A percentile compares a stretch with the other conserved stretches of the same genome.
Evolutionary conservation across 805 yeast genomes (phyloP).

Genomic region (Candida argentea): DNA sequence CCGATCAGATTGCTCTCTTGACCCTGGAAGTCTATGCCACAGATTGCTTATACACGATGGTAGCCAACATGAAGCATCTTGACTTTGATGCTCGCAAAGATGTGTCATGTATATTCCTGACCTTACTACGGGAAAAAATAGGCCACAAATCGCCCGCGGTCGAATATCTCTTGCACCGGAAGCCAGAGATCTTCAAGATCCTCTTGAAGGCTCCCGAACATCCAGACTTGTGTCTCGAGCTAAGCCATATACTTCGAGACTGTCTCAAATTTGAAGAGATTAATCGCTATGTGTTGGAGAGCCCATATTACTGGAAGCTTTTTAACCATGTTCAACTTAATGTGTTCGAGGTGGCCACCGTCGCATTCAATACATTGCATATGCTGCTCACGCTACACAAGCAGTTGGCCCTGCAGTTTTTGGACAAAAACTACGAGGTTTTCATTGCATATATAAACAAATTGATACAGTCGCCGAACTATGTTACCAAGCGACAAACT

Average conservation of each 20-base stretch:
- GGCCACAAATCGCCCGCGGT: constrained; percentile 78
- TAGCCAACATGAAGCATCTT: constrained; percentile 49
- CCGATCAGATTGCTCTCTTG: constrained; percentile 65
- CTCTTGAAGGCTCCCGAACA: constrained; percentile 67
- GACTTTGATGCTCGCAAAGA: constrained; percentile 90
- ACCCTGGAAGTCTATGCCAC: constrained; percentile 72
- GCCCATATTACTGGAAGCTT: constrained; percentile 67
- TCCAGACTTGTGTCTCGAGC: constrained; percentile 60
- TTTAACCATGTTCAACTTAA: constrained; percentile 69
- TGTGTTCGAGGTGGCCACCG: constrained; percentile 85
- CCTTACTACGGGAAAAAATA: constrained; percentile 67
- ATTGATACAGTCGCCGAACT: constrained; percentile 66
- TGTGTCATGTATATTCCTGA: constrained; percentile 60
- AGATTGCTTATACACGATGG: constrained; percentile 56
- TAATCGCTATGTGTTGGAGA: constrained; percentile 47
- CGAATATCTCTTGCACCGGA: constrained; percentile 56
- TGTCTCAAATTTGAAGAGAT: constrained; percentile 72
- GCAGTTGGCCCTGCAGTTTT: constrained; percentile 59
- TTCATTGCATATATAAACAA: constrained; percentile 59
- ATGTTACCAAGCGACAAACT: constrained; percentile 89
- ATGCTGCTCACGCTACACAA: constrained; percentile 65
- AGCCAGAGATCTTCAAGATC: constrained; percentile 53
- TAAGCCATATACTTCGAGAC: constrained; percentile 76
- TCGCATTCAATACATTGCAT: constrained; percentile 68
- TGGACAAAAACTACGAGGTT: constrained; percentile 42